Conservation (phyloP, 192 early-diverging fungal species). For the Gonapodya sp. region DNA sequence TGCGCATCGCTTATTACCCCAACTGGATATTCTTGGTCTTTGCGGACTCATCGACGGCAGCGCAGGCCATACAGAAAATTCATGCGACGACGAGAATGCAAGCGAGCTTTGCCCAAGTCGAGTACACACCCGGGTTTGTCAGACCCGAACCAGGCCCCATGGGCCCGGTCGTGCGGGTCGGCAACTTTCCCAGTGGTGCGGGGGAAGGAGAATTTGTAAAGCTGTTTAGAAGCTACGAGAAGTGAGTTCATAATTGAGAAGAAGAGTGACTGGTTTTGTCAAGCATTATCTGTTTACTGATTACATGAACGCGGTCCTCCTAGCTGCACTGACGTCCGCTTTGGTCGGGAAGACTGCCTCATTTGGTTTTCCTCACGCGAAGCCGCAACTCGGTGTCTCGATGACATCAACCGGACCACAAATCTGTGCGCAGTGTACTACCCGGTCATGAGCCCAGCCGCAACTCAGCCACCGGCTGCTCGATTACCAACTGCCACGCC, state of each 20-base stretch:
- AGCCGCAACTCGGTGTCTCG: not conserved
- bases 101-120: slow-evolving; percentile 16
- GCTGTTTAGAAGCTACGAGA: slow-evolving; percentile 14
- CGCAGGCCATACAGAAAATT: slow-evolving; percentile 11
- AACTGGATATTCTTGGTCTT: slow-evolving; percentile 15
- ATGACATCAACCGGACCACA: slow-evolving; percentile 13
- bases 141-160: slow-evolving; percentile 10
- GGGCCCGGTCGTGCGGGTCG: not conserved
- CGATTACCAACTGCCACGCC: not conserved
- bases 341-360: slow-evolving; percentile 11
- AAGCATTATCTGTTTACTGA: not conserved
- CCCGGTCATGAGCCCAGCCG: not conserved
- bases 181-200: slow-evolving; percentile 12
- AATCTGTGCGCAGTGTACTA: slow-evolving; percentile 15
- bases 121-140: slow-evolving; percentile 11
- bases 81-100: slow-evolving; percentile 15
- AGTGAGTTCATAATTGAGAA: not conserved
- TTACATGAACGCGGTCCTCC: not conserved
- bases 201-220: slow-evolving; percentile 14
- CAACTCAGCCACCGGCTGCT: not conserved
- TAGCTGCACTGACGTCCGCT: slow-evolving; percentile 6
- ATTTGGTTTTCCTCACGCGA: slow-evolving; percentile 7
- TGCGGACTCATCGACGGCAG: not conserved
- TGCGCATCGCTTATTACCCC: slow-evolving; percentile 14
- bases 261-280: not conserved